Base-by-base conservation (phyloP, 1,139 yeast genomes). In the Geotrichum macrosporum region DNA sequence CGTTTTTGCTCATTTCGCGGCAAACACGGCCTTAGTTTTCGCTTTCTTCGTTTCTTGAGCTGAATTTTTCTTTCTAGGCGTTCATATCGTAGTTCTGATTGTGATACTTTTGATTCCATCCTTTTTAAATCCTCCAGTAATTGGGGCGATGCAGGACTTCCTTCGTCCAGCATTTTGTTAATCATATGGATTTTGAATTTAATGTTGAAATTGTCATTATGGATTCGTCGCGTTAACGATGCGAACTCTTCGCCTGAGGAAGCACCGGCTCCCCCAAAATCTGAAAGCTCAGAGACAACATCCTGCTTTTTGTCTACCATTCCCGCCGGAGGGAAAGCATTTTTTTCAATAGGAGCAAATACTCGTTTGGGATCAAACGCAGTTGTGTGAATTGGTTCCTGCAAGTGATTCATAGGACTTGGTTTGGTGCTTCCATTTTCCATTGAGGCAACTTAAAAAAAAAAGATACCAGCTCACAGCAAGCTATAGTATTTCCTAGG, bases 111-210 rank as follows among this genome's bases (percentile, higher is more conserved):
- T 10, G 31, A 12, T 16, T 30, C 35, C 41, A 35, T 39, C 10
- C 16, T 41, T 12, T 36, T 16, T 6, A 39, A 21, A 20, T 31
- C 43, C 21, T 37, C 37, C 34, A 32, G 30, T 19, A 45, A 21
- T 36, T 39, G 36, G n/a, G 39, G 35, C 18, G 41, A 30, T 5
- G 46, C 46, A 12, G 46, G 46, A 22, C 41, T 35, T 8, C 46
- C 41, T 22, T 45, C 48, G 19, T 46, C 49, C 31, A 53, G 45
- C 43, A 41, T 41, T 38, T 51, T 54, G 34, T 50, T 47, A 32
- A 56, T 41, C 47, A 50, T 53, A 42, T 53, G 54, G 18, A 54
- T 35, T 30, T 45, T 50, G 39, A 55, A 48, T 38, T 55, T 55
- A 26, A 54, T 44, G 27, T 51, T 45, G 44, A 56, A 56, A 34